Base-by-base conservation (phyloP, 768 basidiomycete genomes). In the Suillus weaverae region DNA sequence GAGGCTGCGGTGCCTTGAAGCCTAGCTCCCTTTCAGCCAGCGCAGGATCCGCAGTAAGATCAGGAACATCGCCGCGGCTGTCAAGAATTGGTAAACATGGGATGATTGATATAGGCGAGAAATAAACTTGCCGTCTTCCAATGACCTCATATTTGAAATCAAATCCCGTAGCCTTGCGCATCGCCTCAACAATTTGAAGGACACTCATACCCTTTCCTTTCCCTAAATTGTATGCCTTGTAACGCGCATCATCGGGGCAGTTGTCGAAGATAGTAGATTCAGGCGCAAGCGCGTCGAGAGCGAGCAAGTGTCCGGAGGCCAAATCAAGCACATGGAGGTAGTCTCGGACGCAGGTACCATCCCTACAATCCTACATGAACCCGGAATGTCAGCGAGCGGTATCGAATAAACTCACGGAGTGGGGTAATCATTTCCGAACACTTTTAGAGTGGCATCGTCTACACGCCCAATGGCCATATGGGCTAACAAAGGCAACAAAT, bases 301-400 rank as follows among this genome's bases (percentile, higher is more conserved):
- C 94, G 57, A 95, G 86, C 59, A 97, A 82, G 77, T 99, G 97
- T 1, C 97, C 97, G 18, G 88, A 82, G n/a, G 97, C 94, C 55
- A 99, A 84, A 76, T 99, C 97, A 74, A 98, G 86, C 66, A 99
- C 86, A 71, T 95, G 94, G 14, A 95, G 81, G 76, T 95, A 95
- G 77, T 99, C 96, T 50, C 96, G 90, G n/a, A 99, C 94, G 72
- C 97, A 99, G 9, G 97, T 98, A 10, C 97, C 97, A 73, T 99
- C 97, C 43, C 92, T 93, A 68, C 8, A 56, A 44, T 55, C 32
- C 33, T 43, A 35, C 61, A 26, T 62, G 3, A 32, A 62, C 9
- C 20, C 64, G 38, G 71, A 64, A 39, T 30, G 16, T 38, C 5
- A 10, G 30, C 26, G 33, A 36, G 10, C 60, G 32, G 64, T 22